Evolutionary conservation across 1,139 yeast genomes (phyloP).

Genomic region (Geotrichum histeridarum): DNA sequence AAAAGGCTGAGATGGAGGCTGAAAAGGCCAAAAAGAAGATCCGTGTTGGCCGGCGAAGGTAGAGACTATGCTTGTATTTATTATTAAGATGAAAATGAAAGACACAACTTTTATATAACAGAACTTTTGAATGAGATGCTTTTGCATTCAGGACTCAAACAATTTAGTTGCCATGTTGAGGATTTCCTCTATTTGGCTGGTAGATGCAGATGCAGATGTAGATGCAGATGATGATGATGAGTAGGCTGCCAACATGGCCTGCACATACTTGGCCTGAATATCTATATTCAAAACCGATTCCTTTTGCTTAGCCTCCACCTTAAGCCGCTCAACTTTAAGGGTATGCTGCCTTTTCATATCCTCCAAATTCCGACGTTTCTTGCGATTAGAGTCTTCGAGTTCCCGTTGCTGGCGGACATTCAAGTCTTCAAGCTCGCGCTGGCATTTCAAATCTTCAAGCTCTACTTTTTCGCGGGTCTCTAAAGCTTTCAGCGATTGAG

Average conservation of each 20-base stretch:
- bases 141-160: background rate
- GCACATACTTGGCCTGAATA: constrained; percentile 2
- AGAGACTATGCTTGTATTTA: background rate
- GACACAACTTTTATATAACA: background rate
- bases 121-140: background rate
- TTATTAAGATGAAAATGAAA: background rate
- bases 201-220: background rate
- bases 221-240: background rate
- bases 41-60: constrained; percentile 15
- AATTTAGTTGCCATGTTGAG: background rate
- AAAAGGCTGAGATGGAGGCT: constrained; percentile 26
- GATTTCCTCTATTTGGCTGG: background rate
- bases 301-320: constrained; percentile 1
- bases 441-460: background rate
- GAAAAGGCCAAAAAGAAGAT: constrained; percentile 26
- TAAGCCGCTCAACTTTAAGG: background rate
- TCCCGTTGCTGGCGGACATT: background rate
- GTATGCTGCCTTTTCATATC: background rate
- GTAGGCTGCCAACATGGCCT: constrained; percentile 3
- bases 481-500: background rate
- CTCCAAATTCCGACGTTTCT: background rate
- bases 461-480: background rate
- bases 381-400: background rate
- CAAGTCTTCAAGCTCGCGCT: constrained; percentile 6
- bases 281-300: constrained; percentile 2